Conservation (phyloP, 345 rosid genomes). For the Populus deltoides region DNA sequence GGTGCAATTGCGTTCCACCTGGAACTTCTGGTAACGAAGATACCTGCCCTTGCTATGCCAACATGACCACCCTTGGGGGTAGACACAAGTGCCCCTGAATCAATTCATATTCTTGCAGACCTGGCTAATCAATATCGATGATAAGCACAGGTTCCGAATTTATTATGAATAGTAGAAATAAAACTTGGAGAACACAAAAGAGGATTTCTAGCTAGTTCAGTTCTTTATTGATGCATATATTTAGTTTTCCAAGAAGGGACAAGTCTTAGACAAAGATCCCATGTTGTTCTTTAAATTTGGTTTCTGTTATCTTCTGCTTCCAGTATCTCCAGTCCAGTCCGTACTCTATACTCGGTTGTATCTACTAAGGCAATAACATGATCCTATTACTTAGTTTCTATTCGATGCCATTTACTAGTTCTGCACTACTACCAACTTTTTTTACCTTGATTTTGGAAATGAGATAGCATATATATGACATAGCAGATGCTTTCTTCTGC, state of each 20-base stretch:
- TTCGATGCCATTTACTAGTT: no score
- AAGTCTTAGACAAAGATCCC: background rate
- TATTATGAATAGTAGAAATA: background rate
- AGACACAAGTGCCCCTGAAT: constrained; percentile 44
- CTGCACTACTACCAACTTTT: background rate
- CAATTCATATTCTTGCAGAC: background rate
- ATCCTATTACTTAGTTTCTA: background rate
- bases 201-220: background rate
- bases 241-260: background rate
- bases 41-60: constrained; percentile 47
- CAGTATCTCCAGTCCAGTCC: background rate
- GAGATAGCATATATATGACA: background rate
- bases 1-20: constrained; percentile 56
- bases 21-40: constrained; percentile 47
- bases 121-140: background rate
- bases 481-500: background rate
- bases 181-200: background rate
- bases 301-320: background rate
- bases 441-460: background rate
- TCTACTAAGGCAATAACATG: background rate
- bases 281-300: background rate
- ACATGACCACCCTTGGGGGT: constrained; percentile 46
- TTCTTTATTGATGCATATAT: background rate
- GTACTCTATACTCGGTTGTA: background rate
- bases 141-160: background rate